These are phyloP conservation scores for Suhomyces bolitotheri DNA, from an alignment of 1,139 yeast species.

Conservation along the genomic window DNA sequence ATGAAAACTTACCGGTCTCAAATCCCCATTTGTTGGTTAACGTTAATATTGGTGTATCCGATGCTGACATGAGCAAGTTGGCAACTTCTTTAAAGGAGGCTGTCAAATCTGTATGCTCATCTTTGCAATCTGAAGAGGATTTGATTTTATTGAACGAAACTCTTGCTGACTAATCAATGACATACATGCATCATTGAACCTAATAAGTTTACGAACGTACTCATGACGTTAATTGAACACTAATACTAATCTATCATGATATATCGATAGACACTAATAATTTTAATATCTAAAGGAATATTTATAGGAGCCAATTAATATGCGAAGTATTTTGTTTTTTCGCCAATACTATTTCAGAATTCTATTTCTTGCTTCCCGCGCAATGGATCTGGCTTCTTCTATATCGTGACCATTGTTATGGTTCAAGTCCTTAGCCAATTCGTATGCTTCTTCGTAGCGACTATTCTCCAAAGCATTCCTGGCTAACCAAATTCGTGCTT, in stretches of 20 bases:
- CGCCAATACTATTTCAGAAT: constrained; percentile 25
- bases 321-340: too few species aligned
- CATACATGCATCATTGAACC: not conserved
- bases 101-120: constrained; percentile 18
- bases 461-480: constrained; percentile 57
- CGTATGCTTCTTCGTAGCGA: constrained; percentile 69
- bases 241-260: constrained; percentile 12
- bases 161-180: constrained; percentile 6
- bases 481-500: constrained; percentile 88
- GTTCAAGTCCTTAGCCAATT: constrained; percentile 70
- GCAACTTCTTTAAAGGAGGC: constrained; percentile 17
- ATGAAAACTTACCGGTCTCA: constrained; percentile 73
- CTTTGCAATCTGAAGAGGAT: constrained; percentile 12
- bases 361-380: constrained; percentile 64
- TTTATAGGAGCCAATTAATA: not conserved
- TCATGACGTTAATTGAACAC: too few species aligned
- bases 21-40: constrained; percentile 67
- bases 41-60: constrained; percentile 55
- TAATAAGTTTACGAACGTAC: too few species aligned
- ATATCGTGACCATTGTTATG: constrained; percentile 82
- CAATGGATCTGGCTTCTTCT: constrained; percentile 85
- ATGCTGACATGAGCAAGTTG: constrained; percentile 47
- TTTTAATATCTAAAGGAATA: constrained; percentile 1
- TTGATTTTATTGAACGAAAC: constrained; percentile 12
- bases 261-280: constrained; percentile 9